Evolutionary conservation across 805 yeast genomes (phyloP).

Genomic region (Lipomyces spencermartinsiae): DNA sequence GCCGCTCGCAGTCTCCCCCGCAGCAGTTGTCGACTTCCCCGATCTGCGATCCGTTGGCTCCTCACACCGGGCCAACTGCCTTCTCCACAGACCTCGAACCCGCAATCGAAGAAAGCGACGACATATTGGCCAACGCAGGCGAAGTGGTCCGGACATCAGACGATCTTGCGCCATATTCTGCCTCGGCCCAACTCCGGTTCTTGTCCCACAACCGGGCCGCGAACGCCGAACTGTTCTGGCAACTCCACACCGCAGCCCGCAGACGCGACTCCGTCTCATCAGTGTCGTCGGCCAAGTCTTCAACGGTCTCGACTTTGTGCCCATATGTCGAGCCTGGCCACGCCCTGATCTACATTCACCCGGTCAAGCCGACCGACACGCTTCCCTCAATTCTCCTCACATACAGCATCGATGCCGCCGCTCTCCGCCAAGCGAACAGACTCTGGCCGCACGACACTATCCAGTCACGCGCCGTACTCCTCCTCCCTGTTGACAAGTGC

Average conservation of each 20-base stretch:
- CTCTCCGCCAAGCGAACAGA: slow-evolving; percentile 35
- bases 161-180: slow-evolving; percentile 23
- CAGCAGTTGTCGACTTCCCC: background rate
- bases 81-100: background rate
- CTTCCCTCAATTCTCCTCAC: slow-evolving; percentile 35
- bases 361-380: slow-evolving; percentile 36
- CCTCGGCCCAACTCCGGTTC: slow-evolving; percentile 34
- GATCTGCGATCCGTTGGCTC: background rate
- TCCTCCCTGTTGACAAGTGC: slow-evolving; percentile 39
- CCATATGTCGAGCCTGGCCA: slow-evolving; percentile 8
- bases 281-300: slow-evolving; percentile 4
- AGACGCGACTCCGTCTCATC: slow-evolving; percentile 6
- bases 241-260: slow-evolving; percentile 18
- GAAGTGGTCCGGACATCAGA: background rate
- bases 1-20: background rate
- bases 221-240: slow-evolving; percentile 35
- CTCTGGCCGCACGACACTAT: slow-evolving; percentile 40
- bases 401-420: slow-evolving; percentile 33
- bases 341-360: slow-evolving; percentile 38
- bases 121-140: background rate
- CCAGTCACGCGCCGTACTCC: slow-evolving; percentile 36
- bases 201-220: slow-evolving; percentile 27
- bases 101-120: background rate
- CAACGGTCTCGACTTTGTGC: background rate
- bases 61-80: background rate